phyloP scores from a whole-genome alignment of 2,329 filamentous ascomycete genomes.

The Paracorniculantispora psalliotae region DNA sequence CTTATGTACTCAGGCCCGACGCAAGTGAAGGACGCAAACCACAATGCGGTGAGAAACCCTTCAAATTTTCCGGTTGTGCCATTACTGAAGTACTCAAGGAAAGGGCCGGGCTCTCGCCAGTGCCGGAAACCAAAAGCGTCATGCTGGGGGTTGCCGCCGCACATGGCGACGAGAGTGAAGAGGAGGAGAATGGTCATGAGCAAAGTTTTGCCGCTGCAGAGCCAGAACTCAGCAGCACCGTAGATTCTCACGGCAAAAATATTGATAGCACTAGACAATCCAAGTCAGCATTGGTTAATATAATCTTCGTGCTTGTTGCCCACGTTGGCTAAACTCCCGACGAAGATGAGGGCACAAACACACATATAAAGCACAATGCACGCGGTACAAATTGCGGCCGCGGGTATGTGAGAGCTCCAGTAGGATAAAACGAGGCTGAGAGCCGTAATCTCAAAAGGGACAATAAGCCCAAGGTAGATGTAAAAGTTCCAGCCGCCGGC shows the following conservation, averaged over 20 bases:
- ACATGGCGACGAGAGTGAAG: slow-evolving; percentile 74
- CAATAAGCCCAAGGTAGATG: slow-evolving; percentile 36
- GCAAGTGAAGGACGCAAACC: slow-evolving; percentile 58
- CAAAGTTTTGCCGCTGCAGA: slow-evolving; percentile 57
- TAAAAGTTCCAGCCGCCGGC: slow-evolving; percentile 40
- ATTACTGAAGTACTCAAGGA: slow-evolving; percentile 51
- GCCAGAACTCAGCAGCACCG: slow-evolving; percentile 68
- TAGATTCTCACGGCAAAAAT: slow-evolving; percentile 61
- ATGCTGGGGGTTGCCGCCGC: slow-evolving; percentile 67
- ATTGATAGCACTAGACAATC: slow-evolving; percentile 47
- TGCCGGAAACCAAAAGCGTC: slow-evolving; percentile 67
- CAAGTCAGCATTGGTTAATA: neutral
- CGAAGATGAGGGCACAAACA: neutral
- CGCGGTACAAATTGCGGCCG: neutral
- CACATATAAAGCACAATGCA: neutral
- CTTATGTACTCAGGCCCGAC: slow-evolving; percentile 64
- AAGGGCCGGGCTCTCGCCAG: slow-evolving; percentile 44
- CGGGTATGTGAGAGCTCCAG: neutral
- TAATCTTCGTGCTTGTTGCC: too few species aligned
- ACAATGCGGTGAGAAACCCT: slow-evolving; percentile 64
- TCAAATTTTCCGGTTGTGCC: slow-evolving; percentile 62
- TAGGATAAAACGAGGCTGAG: neutral
- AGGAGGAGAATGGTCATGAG: slow-evolving; percentile 62
- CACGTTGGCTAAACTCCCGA: too few species aligned
- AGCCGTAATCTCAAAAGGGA: slow-evolving; percentile 39